Evolutionary conservation across 176 grass and related monocot species (phyloP), one percentile per base, ranked within the genome.

Genomic region (Oryza meridionalis): DNA sequence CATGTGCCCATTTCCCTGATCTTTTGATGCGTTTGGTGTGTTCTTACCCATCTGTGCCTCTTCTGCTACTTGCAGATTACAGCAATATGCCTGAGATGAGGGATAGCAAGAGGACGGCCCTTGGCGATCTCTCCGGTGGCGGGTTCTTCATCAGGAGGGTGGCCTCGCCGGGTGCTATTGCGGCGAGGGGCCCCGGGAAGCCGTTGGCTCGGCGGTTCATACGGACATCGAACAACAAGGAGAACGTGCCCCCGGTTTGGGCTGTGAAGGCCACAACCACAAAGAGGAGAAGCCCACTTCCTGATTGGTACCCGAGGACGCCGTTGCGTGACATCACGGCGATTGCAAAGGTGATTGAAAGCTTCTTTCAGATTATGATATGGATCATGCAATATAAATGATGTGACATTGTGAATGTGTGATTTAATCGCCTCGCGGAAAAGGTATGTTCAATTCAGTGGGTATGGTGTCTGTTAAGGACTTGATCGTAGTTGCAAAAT

Each of bases 81-180:
- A 3, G 9, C 53, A 70, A 78, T 86, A 88, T 92, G 90, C 70
- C 85, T 61, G 88, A 92, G 55, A 74, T 59, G 50, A 81, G 82
- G 86, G 93, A 78, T 58, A 45, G 67, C 68, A 79, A 75, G 66
- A 51, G 88, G 51, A 38, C 24, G 5, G 67, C 73, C 17, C 73
- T 77, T 11, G 61, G 40, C 24, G 78, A 92, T 61, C 69, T 83
- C 82, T 83, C 62, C 0, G 69, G 68, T 2, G 90, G 90, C 14
- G 86, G 93, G 2, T 96, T 90, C 86, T 93, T 96, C 33, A 93
- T 93, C 73, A 84, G 93, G 72, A 88, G 88, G 81, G 86, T 92
- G 43, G 66, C 82, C 76, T 91, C 86, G 27, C 93, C 93, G 6
- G 82, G 84, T 2, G 45, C 86, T 6, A 76, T 83, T 45, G 58